Evolutionary conservation across 2,329 filamentous ascomycete genomes (phyloP).

Genomic region (Neurospora sp.): DNA sequence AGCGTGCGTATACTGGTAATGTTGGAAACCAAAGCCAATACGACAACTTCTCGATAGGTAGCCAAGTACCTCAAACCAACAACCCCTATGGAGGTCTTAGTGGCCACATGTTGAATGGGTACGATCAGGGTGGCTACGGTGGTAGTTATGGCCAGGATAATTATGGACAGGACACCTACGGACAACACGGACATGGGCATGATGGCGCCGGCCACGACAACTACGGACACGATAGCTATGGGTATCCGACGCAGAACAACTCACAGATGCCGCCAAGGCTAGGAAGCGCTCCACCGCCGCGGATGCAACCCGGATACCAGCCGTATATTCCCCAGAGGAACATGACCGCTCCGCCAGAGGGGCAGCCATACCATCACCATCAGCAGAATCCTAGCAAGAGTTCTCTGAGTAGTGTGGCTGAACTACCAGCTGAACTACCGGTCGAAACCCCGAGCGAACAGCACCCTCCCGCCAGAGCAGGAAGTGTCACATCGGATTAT

Average conservation of each 20-base stretch:
- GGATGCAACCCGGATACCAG: conserved; percentile 19
- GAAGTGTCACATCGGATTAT: not conserved
- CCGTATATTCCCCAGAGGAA: conserved; percentile 22
- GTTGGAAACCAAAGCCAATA: conserved; percentile 4
- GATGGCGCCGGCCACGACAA: conserved; percentile 22
- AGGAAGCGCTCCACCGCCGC: conserved; percentile 16
- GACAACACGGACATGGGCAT: conserved; percentile 12
- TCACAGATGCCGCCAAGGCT: conserved; percentile 6
- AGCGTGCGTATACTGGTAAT: not conserved
- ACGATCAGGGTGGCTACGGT: not conserved
- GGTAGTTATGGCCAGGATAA: conserved; percentile 17
- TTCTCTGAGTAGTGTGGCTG: conserved; percentile 12
- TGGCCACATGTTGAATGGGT: not conserved
- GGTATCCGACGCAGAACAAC: conserved; percentile 9
- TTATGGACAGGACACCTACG: not conserved
- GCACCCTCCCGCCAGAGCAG: not conserved
- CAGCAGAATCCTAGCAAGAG: conserved; percentile 14
- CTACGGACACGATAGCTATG: conserved; percentile 13
- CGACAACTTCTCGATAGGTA: conserved; percentile 9
- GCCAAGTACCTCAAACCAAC: not conserved
- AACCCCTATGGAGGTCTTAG: conserved; percentile 3
- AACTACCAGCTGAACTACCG: not conserved
- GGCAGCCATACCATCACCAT: conserved; percentile 7
- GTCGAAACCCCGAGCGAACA: not conserved
- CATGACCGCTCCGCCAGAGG: conserved; percentile 24